Base-by-base conservation (phyloP, 2,329 filamentous ascomycete species). In the Aspergillus fumigatus region DNA sequence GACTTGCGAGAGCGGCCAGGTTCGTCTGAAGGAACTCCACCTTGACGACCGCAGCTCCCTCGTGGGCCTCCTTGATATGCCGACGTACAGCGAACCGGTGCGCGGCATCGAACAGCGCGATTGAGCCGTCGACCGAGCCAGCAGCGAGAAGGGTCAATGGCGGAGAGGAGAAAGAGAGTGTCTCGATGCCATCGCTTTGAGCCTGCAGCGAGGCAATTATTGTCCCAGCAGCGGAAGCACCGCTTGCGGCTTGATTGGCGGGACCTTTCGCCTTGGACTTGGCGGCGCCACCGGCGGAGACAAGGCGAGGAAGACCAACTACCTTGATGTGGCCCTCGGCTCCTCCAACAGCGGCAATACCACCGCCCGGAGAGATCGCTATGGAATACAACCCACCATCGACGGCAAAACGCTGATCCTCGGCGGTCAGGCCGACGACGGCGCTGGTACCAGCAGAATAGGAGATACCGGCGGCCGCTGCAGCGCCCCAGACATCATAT, bases 331-430 rank as follows among this genome's bases (percentile, higher is more conserved):
- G 83, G 27, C 94, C 94, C 56, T 88, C 90, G 0, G 91, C 92
- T 58, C 94, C 94, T 55, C 94, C 94, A 0, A 91, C 90, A 0
- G 90, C 93, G 1, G 92, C 85, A 61, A 96, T 88, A 0, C 88
- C 80, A 41, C 90, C 89, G 17, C 84, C 86, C 0, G 92, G 92
- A 5, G 93, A 88, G 62, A 97, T 80, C 19, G 90, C 91, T 38
- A 97, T 84, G 41, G 88, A 91, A 82, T 92, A 97, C 1, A 99
- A 80, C 0, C 94, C 94, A 25, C 93, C 94, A 57, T 96, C 90
- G 51, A 97, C 89, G 32, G 85, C 86, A 77, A 99, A 99, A 49
- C 94, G 87, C 78, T 96, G 90, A 75, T 99, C 94, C 14, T 85
- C 81, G 0, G 82, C 83, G 1, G 89, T 96, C 48, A 97, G 80